These are phyloP conservation scores for Tetraselmis chui DNA, from an alignment of 139 green algal genomes.

Conservation along the genomic window DNA sequence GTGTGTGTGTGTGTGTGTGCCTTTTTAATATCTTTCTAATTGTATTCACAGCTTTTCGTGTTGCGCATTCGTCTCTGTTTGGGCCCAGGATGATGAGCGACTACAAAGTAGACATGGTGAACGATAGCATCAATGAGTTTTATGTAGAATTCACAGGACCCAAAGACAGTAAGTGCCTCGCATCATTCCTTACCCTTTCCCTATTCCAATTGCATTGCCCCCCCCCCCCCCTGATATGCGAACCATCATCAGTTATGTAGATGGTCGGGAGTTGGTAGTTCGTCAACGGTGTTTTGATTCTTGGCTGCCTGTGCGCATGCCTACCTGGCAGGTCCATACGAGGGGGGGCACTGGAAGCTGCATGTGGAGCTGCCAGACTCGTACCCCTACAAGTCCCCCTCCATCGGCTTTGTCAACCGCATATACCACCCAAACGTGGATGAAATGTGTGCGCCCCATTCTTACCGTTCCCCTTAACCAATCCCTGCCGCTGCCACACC, in stretches of 20 bases:
- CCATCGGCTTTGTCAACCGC: constrained; percentile 96
- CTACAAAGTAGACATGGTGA: constrained; percentile 92
- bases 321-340: constrained; percentile 70
- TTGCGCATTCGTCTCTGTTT: not conserved
- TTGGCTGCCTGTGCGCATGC: too few species aligned
- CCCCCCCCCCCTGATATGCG: not conserved
- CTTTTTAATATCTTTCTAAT: too few species aligned
- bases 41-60: too few species aligned
- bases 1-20: too few species aligned
- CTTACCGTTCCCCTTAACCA: too few species aligned
- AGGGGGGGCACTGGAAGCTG: constrained; percentile 89
- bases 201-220: not conserved
- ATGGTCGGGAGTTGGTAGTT: too few species aligned
- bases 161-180: constrained; percentile 57
- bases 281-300: too few species aligned
- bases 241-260: too few species aligned
- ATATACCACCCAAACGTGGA: constrained; percentile 99
- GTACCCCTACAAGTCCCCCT: constrained; percentile 85
- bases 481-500: too few species aligned
- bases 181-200: not conserved
- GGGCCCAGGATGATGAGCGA: constrained; percentile 98
- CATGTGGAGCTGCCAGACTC: constrained; percentile 94
- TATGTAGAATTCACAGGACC: constrained; percentile 87
- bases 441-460: constrained; percentile 66
- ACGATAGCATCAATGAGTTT: constrained; percentile 93